Evolutionary conservation across 352 stramenopile genomes (phyloP).

Genomic region (Hyaloperonospora brassicae): DNA sequence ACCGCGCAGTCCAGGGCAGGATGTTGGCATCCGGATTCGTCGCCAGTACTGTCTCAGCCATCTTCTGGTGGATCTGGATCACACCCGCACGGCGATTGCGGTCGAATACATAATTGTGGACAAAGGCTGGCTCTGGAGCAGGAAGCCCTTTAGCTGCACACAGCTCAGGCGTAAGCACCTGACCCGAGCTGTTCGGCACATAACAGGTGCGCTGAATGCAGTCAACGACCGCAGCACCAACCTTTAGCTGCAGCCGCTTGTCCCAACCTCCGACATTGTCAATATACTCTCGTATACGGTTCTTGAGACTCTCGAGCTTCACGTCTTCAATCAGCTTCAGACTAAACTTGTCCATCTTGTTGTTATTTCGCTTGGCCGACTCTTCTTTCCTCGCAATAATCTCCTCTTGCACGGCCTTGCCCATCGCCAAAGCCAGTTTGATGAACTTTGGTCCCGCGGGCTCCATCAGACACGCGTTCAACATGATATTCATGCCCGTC

Average conservation of each 20-base stretch:
- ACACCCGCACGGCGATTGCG: slow-evolving; percentile 72
- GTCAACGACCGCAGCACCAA: slow-evolving; percentile 75
- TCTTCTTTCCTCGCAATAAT: slow-evolving; percentile 57
- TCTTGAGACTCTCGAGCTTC: slow-evolving; percentile 29
- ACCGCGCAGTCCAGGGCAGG: slow-evolving; percentile 73
- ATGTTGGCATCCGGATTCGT: slow-evolving; percentile 52
- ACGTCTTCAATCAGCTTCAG: slow-evolving; percentile 23
- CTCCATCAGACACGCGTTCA: slow-evolving; percentile 66
- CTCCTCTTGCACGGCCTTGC: slow-evolving; percentile 67
- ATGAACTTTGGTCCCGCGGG: slow-evolving; percentile 70
- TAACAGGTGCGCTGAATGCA: slow-evolving; percentile 77
- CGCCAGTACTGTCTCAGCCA: slow-evolving; percentile 43
- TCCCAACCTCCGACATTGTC: slow-evolving; percentile 81
- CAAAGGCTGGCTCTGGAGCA: slow-evolving; percentile 42
- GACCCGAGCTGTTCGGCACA: slow-evolving; percentile 31
- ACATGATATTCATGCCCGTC: slow-evolving; percentile 56
- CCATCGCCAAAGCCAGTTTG: slow-evolving; percentile 65
- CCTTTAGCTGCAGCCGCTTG: slow-evolving; percentile 84
- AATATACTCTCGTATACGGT: slow-evolving; percentile 50
- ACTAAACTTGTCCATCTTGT: slow-evolving; percentile 22
- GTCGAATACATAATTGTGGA: slow-evolving; percentile 76
- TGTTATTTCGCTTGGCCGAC: slow-evolving; percentile 20
- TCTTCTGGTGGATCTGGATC: slow-evolving; percentile 61
- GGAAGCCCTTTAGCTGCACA: slow-evolving; percentile 24
- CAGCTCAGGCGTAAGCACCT: slow-evolving; percentile 27